phyloP scores from a whole-genome alignment of 2,329 filamentous ascomycete genomes.

The Ophiosphaerella korrae region DNA sequence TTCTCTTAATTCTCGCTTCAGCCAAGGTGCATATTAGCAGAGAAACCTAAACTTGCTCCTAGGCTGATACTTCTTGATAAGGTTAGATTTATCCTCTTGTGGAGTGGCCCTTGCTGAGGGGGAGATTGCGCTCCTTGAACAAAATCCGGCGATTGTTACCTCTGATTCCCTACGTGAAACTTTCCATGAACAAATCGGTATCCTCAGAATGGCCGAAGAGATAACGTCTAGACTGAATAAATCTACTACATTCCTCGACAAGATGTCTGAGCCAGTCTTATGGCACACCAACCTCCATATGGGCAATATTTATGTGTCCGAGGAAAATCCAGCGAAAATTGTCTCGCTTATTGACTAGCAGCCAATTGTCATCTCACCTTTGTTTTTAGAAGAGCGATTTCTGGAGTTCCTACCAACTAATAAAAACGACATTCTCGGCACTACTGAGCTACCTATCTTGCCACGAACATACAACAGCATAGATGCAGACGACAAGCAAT shows the following conservation, averaged over 20 bases:
- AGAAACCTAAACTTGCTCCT: not conserved
- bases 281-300: slow-evolving; percentile 48
- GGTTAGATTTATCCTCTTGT: slow-evolving; percentile 21
- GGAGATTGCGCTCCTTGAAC: slow-evolving; percentile 14
- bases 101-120: slow-evolving; percentile 25
- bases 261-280: slow-evolving; percentile 12
- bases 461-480: slow-evolving; percentile 15
- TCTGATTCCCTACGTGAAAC: slow-evolving; percentile 13
- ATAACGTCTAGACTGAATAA: slow-evolving; percentile 13
- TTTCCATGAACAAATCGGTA: slow-evolving; percentile 15
- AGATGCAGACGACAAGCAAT: slow-evolving; percentile 7
- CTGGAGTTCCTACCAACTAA: slow-evolving; percentile 19
- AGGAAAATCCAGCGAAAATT: slow-evolving; percentile 21
- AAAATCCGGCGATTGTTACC: not conserved
- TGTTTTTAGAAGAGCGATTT: slow-evolving; percentile 24
- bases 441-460: slow-evolving; percentile 5
- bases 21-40: slow-evolving; percentile 19
- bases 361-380: slow-evolving; percentile 23
- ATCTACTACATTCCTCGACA: slow-evolving; percentile 3
- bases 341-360: slow-evolving; percentile 32
- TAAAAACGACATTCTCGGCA: slow-evolving; percentile 16
- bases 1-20: slow-evolving; percentile 3
- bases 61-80: slow-evolving; percentile 16
- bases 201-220: slow-evolving; percentile 17
- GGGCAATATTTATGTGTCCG: slow-evolving; percentile 42